phyloP scores from a whole-genome alignment of 78 protist species.

The Mantamonas sphyraenae region DNA sequence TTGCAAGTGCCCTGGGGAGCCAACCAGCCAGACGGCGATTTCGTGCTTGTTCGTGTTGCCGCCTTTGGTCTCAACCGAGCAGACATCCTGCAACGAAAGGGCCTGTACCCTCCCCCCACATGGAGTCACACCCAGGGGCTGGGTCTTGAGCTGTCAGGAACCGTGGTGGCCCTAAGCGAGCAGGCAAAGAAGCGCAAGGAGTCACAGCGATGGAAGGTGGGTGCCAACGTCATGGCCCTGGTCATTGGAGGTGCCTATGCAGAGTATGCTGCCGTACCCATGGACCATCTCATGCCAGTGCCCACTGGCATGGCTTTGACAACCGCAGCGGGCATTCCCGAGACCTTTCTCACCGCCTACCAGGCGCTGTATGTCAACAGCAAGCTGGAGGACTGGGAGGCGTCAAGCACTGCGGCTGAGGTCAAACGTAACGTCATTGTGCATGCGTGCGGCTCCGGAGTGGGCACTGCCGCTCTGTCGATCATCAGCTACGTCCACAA shows the following conservation, averaged over 20 bases:
- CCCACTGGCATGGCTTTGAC: neutral
- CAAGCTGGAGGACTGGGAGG: neutral
- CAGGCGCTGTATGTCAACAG: neutral
- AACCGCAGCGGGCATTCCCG: neutral
- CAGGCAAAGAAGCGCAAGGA: too few species aligned
- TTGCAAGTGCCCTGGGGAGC: too few species aligned
- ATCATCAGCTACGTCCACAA: too few species aligned
- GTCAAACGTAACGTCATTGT: too few species aligned
- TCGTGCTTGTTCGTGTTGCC: too few species aligned
- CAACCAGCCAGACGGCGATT: too few species aligned
- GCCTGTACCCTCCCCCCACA: neutral
- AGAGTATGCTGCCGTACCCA: neutral
- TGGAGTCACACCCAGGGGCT: neutral
- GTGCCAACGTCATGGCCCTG: neutral
- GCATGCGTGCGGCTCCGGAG: constrained; percentile 2
- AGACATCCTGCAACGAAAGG: neutral
- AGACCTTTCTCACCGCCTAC: neutral
- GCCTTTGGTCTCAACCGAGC: neutral
- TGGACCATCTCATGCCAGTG: neutral
- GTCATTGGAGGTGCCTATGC: neutral
- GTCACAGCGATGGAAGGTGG: neutral
- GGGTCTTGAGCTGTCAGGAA: neutral
- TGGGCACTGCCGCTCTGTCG: constrained; percentile 6
- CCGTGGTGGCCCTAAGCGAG: neutral
- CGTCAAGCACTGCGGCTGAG: too few species aligned